These are phyloP conservation scores for Picochlorum sp. DNA, from an alignment of 139 green algal genomes.

Conservation along the genomic window DNA sequence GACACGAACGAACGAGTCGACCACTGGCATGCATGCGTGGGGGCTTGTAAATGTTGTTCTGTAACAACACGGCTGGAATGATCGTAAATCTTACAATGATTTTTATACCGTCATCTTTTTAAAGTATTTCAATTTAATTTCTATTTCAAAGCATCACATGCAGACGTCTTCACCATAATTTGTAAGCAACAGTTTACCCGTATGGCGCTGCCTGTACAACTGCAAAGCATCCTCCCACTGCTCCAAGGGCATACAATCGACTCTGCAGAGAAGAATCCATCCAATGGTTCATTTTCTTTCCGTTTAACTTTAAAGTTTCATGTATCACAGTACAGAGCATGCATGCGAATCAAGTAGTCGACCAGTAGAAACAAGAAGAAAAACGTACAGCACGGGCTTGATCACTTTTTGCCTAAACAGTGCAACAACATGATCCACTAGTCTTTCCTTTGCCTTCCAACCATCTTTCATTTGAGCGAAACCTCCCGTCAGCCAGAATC, in stretches of 20 bases:
- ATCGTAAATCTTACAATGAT: too few species aligned
- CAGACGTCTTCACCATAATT: conserved; percentile 15
- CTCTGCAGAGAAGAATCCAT: neutral
- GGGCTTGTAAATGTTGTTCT: too few species aligned
- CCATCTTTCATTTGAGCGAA: conserved; percentile 30
- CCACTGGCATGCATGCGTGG: too few species aligned
- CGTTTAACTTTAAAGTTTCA: too few species aligned
- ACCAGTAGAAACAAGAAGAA: neutral
- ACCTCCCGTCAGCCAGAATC: conserved; percentile 71
- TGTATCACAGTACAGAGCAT: neutral
- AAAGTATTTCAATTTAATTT: too few species aligned
- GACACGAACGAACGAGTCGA: too few species aligned
- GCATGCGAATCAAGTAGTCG: neutral
- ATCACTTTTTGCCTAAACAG: conserved; percentile 23
- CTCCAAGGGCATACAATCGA: conserved; percentile 18
- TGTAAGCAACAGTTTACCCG: conserved; percentile 17
- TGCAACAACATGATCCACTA: conserved; percentile 15
- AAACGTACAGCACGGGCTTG: neutral
- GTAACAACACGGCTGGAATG: too few species aligned
- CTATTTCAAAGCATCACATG: too few species aligned
- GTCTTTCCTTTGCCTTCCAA: conserved; percentile 18
- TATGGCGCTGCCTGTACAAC: conserved; percentile 1
- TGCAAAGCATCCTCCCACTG: conserved; percentile 17
- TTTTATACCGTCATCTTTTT: too few species aligned
- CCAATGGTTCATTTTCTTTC: neutral